Evolutionary conservation across 2,329 filamentous ascomycete genomes (phyloP).

Genomic region (Colletotrichum shisoi): DNA sequence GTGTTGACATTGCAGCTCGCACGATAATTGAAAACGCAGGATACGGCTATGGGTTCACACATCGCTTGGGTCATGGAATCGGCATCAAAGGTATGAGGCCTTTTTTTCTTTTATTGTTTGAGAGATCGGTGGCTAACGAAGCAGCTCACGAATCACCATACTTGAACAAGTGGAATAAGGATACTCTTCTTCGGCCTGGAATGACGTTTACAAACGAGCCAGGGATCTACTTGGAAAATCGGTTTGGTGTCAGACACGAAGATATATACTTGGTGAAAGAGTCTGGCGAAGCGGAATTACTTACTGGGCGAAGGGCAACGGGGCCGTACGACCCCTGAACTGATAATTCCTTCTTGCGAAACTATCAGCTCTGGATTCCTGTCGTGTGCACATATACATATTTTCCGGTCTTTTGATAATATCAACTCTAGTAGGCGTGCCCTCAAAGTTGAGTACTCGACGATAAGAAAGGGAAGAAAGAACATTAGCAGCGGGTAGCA

Average conservation of each 20-base stretch:
- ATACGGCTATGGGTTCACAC: conserved; percentile 67
- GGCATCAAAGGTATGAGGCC: conserved; percentile 60
- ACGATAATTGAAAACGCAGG: conserved; percentile 64
- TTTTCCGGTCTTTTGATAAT: too few species aligned
- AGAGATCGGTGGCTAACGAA: neutral
- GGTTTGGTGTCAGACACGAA: conserved; percentile 70
- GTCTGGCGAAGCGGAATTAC: conserved; percentile 60
- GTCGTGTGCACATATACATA: too few species aligned
- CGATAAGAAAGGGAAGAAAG: too few species aligned
- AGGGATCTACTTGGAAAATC: conserved; percentile 66
- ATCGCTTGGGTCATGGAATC: conserved; percentile 70
- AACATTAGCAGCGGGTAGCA: too few species aligned
- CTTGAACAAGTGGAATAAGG: conserved; percentile 67
- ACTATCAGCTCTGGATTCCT: neutral
- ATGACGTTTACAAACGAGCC: conserved; percentile 72
- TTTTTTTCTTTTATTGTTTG: neutral
- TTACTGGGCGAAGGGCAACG: conserved; percentile 61
- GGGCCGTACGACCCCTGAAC: conserved; percentile 61
- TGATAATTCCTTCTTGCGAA: neutral
- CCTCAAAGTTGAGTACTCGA: too few species aligned
- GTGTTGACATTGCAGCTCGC: conserved; percentile 68
- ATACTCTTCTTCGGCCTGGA: conserved; percentile 57
- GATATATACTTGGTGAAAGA: conserved; percentile 67
- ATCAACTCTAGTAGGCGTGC: too few species aligned
- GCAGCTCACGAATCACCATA: conserved; percentile 69